Evolutionary conservation across 1,284 basidiomycete genomes (phyloP).

Genomic region (Marasmius oreades): DNA sequence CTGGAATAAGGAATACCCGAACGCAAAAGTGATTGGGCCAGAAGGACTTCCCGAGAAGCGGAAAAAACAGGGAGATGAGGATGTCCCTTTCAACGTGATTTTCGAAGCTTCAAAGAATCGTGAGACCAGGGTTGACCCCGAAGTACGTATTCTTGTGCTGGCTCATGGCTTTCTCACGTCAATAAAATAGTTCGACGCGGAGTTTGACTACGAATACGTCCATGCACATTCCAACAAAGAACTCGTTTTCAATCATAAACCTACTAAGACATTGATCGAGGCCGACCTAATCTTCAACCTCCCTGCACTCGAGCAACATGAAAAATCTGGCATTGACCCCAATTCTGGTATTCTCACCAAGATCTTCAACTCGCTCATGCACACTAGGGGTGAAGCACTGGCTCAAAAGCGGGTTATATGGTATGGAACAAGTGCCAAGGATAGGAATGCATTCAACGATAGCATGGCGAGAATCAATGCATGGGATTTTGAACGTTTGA

Average conservation of each 20-base stretch:
- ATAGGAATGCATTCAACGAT: not conserved
- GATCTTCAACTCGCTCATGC: not conserved
- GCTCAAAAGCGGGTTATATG: not conserved
- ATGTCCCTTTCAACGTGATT: not conserved
- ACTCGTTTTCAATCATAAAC: not conserved
- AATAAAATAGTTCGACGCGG: not conserved
- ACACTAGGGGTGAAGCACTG: not conserved
- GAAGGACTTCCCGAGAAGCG: not conserved
- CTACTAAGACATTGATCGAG: constrained; percentile 41
- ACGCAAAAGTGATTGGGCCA: not conserved
- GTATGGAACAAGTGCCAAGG: not conserved
- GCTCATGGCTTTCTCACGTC: not conserved
- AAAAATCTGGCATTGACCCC: constrained; percentile 28
- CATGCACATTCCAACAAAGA: not conserved
- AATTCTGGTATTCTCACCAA: constrained; percentile 24
- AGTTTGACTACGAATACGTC: not conserved
- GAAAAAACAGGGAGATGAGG: not conserved
- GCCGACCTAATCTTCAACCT: constrained; percentile 92
- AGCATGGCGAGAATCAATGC: not conserved
- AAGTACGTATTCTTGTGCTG: not conserved
- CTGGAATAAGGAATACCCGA: not conserved
- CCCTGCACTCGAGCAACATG: constrained; percentile 80
- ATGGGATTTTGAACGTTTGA: constrained; percentile 1
- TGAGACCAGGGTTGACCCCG: not conserved
- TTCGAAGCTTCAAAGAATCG: not conserved